phyloP scores from a whole-genome alignment of 1,139 yeast genomes.

The Nakaseomyces uthaithaninus region DNA sequence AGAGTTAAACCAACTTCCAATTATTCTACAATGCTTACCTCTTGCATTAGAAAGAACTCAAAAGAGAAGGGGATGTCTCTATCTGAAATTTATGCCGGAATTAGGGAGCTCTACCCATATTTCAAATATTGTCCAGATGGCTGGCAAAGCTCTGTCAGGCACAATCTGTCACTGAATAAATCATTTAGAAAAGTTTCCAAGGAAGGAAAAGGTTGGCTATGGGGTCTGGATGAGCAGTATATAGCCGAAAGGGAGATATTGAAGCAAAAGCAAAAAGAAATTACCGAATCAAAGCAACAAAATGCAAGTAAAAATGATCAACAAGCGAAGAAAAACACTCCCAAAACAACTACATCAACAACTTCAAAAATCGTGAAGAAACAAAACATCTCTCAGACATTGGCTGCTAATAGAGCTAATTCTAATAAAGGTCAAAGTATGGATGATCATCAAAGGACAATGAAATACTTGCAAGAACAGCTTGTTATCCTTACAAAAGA shows the following conservation, averaged over 20 bases:
- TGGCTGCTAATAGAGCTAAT: slow-evolving; percentile 32
- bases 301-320: slow-evolving; percentile 42
- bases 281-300: slow-evolving; percentile 49
- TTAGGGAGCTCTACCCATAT: slow-evolving; percentile 82
- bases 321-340: slow-evolving; percentile 27
- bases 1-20: slow-evolving; percentile 76
- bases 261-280: slow-evolving; percentile 60
- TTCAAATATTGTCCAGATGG: slow-evolving; percentile 92
- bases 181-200: slow-evolving; percentile 70
- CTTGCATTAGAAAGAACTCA: slow-evolving; percentile 60
- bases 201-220: slow-evolving; percentile 84
- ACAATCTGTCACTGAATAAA: slow-evolving; percentile 77
- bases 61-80: slow-evolving; percentile 69
- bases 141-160: slow-evolving; percentile 93
- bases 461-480: slow-evolving; percentile 61
- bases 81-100: slow-evolving; percentile 77
- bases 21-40: slow-evolving; percentile 70
- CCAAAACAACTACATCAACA: slow-evolving; percentile 12
- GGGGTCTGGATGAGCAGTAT: slow-evolving; percentile 83
- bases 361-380: slow-evolving; percentile 20
- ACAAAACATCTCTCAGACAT: slow-evolving; percentile 31
- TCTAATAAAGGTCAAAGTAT: slow-evolving; percentile 16
- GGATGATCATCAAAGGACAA: slow-evolving; percentile 31
- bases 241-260: slow-evolving; percentile 73
- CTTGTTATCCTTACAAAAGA: slow-evolving; percentile 61